phyloP scores from a whole-genome alignment of 2,329 filamentous ascomycete species.

The Neofusicoccum laricinum region DNA sequence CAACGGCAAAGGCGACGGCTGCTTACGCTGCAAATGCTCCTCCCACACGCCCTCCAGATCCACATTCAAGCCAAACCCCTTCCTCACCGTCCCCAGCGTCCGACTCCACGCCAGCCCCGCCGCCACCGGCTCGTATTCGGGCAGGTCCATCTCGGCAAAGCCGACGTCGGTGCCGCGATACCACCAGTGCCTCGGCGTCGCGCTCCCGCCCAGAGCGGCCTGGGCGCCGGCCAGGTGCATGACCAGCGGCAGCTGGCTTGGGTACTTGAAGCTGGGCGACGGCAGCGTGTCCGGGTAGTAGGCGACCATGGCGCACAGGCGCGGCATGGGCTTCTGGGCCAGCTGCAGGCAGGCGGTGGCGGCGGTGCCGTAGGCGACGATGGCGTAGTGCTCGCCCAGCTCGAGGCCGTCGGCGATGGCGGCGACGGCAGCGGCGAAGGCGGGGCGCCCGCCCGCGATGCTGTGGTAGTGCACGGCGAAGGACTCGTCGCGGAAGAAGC shows the following conservation, averaged over 20 bases:
- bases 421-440: conserved; percentile 33
- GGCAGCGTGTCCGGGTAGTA: conserved; percentile 43
- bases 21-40: conserved; percentile 30
- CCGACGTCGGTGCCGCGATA: conserved; percentile 38
- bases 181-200: conserved; percentile 38
- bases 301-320: conserved; percentile 39
- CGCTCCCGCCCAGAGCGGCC: conserved; percentile 27
- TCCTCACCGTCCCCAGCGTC: conserved; percentile 37
- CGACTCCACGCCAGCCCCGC: conserved; percentile 43
- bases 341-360: conserved; percentile 39
- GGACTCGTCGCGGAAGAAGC: conserved; percentile 23
- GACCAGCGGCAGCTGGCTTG: conserved; percentile 35
- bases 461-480: conserved; percentile 37
- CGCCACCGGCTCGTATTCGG: conserved; percentile 40
- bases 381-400: conserved; percentile 34
- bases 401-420: conserved; percentile 39
- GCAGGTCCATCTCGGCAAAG: conserved; percentile 42
- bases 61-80: conserved; percentile 33
- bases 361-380: conserved; percentile 41
- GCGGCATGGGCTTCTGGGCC: conserved; percentile 40
- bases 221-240: conserved; percentile 42
- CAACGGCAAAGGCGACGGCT: not conserved
- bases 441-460: conserved; percentile 28
- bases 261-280: conserved; percentile 37
- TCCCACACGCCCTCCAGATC: conserved; percentile 33